These are phyloP conservation scores for Wallacemonas sp. DNA, from an alignment of 208 protist species.

Conservation along the genomic window DNA sequence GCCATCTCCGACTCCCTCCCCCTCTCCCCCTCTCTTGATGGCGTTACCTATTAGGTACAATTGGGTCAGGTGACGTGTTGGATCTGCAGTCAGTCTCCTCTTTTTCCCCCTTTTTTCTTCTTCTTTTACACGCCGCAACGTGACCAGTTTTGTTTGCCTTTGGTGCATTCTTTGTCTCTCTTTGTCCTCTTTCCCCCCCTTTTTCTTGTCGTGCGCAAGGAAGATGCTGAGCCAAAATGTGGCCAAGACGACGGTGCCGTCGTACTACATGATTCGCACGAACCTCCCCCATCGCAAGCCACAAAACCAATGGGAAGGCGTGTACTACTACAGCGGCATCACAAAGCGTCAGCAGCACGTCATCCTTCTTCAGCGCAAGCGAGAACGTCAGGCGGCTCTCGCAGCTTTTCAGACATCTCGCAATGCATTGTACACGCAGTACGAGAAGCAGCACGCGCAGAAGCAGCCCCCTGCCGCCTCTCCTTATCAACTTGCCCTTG, in stretches of 20 bases:
- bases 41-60: no score
- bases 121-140: no score
- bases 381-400: constrained; percentile 41
- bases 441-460: neutral
- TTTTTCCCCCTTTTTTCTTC: no score
- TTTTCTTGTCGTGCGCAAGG: no score
- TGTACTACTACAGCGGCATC: constrained; percentile 87
- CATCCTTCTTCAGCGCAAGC: constrained; percentile 76
- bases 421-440: constrained; percentile 13
- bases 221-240: constrained; percentile 89
- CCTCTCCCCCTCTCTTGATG: no score
- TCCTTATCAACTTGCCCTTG: constrained; percentile 31
- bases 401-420: constrained; percentile 28
- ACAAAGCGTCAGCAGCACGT: constrained; percentile 79
- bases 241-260: constrained; percentile 84
- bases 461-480: constrained; percentile 14
- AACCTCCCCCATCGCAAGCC: constrained; percentile 87
- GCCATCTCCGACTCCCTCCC: no score
- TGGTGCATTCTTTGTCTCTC: no score
- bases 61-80: no score
- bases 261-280: constrained; percentile 86
- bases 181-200: no score
- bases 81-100: no score
- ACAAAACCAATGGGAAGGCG: constrained; percentile 86
- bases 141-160: no score